phyloP scores from a whole-genome alignment of 306 rosid genomes.

The Ochetophila trinervis region DNA sequence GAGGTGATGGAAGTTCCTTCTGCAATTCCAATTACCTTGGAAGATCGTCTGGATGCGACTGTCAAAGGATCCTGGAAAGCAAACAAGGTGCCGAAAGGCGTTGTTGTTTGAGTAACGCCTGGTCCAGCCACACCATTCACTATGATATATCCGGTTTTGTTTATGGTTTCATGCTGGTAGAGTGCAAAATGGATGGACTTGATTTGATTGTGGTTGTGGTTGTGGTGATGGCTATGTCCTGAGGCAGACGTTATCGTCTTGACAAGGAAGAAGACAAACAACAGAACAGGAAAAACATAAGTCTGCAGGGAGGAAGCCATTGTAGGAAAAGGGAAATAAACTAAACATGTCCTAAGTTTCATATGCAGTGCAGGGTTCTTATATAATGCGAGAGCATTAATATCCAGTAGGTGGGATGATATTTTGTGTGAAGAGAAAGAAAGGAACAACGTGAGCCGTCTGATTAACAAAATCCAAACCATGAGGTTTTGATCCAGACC shows the following conservation, averaged over 20 bases:
- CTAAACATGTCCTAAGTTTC: not conserved
- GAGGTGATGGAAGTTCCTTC: slow-evolving; percentile 70
- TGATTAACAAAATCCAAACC: not conserved
- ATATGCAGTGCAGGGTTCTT: not conserved
- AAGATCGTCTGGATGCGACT: slow-evolving; percentile 32
- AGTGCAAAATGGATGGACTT: slow-evolving; percentile 66
- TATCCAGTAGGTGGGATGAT: slow-evolving; percentile 1
- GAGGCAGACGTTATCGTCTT: slow-evolving; percentile 19
- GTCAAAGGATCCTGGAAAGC: slow-evolving; percentile 69
- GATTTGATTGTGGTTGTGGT: slow-evolving; percentile 25
- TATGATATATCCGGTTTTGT: slow-evolving; percentile 62
- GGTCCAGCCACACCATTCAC: slow-evolving; percentile 50
- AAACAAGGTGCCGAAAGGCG: slow-evolving; percentile 63
- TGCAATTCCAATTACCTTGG: slow-evolving; percentile 50
- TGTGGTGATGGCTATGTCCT: slow-evolving; percentile 15
- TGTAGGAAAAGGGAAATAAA: slow-evolving; percentile 6
- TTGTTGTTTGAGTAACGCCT: slow-evolving; percentile 39
- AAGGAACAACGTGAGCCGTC: not conserved
- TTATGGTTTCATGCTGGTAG: slow-evolving; percentile 66
- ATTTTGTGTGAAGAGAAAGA: not conserved
- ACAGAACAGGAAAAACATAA: slow-evolving; percentile 5
- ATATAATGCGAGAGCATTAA: not conserved
- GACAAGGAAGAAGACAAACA: slow-evolving; percentile 18
- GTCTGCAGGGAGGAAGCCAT: slow-evolving; percentile 22
- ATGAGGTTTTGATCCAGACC: slow-evolving; percentile 23